Evolutionary conservation across 306 rosid species (phyloP).

Genomic region (Rosa rugosa): DNA sequence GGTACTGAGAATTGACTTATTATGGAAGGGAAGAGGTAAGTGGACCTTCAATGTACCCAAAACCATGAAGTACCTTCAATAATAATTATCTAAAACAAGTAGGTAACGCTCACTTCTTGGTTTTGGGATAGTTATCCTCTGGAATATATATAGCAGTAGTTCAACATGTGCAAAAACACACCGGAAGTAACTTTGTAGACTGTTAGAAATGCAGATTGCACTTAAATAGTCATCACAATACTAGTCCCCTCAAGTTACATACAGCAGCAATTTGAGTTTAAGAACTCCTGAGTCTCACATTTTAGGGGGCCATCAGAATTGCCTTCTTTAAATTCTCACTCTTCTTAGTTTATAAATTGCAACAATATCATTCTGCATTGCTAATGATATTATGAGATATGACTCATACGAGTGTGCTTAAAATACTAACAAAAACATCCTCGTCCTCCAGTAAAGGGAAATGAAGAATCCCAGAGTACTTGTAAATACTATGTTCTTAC

Average conservation of each 20-base stretch:
- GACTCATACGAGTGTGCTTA: too few relatives aligned
- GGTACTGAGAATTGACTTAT: neutral
- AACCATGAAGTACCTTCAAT: neutral
- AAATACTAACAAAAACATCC: too few relatives aligned
- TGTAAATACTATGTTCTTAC: constrained; percentile 35
- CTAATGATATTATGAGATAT: too few relatives aligned
- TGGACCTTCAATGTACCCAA: neutral
- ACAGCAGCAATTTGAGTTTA: neutral
- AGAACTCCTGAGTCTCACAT: neutral
- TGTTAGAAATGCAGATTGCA: neutral
- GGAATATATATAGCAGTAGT: neutral
- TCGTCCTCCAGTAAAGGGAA: neutral
- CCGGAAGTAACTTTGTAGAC: neutral
- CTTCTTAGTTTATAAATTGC: too few relatives aligned
- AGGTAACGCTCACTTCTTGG: neutral
- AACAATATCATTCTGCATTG: too few relatives aligned
- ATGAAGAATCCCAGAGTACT: neutral
- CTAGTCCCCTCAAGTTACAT: neutral
- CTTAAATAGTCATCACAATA: neutral
- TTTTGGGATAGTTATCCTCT: neutral
- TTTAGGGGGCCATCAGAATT: neutral
- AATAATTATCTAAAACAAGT: neutral
- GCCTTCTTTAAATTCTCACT: neutral
- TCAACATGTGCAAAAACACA: neutral
- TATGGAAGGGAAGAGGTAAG: neutral